Conservation (phyloP, 257 asterid genomes). For the Solanum pinnatisectum region DNA sequence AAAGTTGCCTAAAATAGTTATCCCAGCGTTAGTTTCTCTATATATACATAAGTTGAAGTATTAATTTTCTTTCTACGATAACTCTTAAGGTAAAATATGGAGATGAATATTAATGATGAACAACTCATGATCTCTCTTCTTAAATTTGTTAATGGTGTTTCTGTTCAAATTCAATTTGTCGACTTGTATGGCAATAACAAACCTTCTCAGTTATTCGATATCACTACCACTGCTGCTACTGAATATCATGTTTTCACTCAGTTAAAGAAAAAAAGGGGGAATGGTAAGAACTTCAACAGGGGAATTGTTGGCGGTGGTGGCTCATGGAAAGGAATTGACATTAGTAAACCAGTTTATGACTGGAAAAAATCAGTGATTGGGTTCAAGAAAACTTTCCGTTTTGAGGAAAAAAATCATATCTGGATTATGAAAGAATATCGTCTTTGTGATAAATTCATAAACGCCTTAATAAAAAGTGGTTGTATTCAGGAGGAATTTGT, state of each 20-base stretch:
- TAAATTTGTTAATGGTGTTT: neutral
- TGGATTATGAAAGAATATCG: neutral
- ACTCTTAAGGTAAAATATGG: neutral
- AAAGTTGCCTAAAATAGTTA: neutral
- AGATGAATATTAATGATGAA: neutral
- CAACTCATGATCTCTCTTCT: neutral
- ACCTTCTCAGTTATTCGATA: neutral
- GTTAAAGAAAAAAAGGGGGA: neutral
- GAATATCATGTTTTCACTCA: neutral
- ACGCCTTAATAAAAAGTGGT: neutral
- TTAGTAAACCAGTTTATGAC: neutral
- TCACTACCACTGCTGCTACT: rapidly evolving
- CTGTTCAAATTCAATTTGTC: neutral
- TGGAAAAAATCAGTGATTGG: neutral
- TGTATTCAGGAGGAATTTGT: neutral
- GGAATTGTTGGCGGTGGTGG: neutral
- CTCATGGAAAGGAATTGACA: neutral
- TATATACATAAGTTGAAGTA: no score
- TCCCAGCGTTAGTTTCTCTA: neutral
- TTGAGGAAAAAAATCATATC: neutral
- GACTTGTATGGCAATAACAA: neutral
- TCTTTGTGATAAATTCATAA: neutral
- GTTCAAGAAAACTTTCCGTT: neutral
- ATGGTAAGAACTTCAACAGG: neutral
- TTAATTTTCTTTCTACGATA: neutral